phyloP scores from a whole-genome alignment of 176 grass and related monocot genomes.

The Triticum monococcum region DNA sequence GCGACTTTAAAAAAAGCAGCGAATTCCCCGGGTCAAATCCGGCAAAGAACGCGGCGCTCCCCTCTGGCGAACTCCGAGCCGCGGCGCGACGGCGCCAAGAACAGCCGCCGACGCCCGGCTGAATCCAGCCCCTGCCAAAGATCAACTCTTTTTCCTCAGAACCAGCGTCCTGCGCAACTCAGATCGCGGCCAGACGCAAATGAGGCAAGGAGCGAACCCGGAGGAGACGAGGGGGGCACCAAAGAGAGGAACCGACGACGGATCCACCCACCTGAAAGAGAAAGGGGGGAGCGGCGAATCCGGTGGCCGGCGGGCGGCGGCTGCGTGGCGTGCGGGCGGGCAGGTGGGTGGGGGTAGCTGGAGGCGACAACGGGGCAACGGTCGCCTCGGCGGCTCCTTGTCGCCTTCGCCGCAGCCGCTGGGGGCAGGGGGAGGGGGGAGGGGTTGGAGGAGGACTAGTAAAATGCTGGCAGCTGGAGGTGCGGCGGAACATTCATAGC shows the following conservation, averaged over 20 bases:
- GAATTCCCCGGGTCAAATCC: constrained; percentile 30
- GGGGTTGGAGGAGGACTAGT: constrained; percentile 10
- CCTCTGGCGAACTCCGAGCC: neutral
- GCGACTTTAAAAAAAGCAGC: neutral
- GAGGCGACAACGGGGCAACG: constrained; percentile 1
- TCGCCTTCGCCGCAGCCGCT: neutral
- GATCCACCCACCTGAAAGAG: neutral
- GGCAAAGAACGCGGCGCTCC: neutral
- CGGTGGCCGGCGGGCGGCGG: neutral
- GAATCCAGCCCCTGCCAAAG: constrained; percentile 22
- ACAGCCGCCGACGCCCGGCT: neutral
- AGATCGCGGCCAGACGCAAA: constrained; percentile 18
- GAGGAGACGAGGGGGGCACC: neutral
- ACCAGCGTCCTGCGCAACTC: neutral
- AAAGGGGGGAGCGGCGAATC: too few relatives aligned
- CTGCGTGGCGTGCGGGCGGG: neutral
- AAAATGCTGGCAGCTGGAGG: constrained; percentile 2
- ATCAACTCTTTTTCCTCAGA: neutral
- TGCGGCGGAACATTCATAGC: constrained; percentile 24
- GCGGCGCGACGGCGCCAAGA: neutral
- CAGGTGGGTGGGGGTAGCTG: neutral
- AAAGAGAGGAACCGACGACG: too few relatives aligned
- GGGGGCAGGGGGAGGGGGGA: neutral
- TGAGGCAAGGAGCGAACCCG: neutral
- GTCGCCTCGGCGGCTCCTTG: neutral